A percentile compares a stretch with the other conserved stretches of the same genome.
Evolutionary conservation across 2,329 filamentous ascomycete species (phyloP).

Genomic region (Fusarium agapanthi): DNA sequence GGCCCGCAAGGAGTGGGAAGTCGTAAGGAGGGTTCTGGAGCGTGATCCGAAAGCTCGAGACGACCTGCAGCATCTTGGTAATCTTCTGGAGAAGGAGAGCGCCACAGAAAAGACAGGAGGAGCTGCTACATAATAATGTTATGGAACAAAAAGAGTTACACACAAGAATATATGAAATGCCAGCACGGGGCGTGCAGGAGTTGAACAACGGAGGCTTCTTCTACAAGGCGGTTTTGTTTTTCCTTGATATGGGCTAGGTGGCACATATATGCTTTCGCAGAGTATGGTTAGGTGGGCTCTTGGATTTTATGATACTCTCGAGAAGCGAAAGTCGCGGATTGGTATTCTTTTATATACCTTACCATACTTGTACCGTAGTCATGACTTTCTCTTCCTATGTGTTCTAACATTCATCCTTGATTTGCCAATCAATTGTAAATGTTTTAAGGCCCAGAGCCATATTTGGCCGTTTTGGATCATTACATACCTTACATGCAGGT

Average conservation of each 20-base stretch:
- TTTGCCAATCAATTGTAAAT: background rate
- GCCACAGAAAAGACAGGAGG: conserved; percentile 31
- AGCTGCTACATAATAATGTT: conserved; percentile 10
- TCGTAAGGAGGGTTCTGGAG: conserved; percentile 75
- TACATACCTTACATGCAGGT: background rate
- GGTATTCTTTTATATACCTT: background rate
- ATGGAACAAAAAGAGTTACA: background rate
- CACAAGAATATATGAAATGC: background rate
- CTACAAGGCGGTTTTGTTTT: background rate
- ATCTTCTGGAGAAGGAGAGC: conserved; percentile 62
- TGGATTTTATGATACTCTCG: conserved; percentile 22
- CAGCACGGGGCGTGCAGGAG: conserved; percentile 14
- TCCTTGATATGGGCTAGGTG: background rate
- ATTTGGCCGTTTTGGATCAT: background rate
- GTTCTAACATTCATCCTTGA: background rate
- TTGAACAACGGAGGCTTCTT: background rate
- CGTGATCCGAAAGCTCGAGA: conserved; percentile 71
- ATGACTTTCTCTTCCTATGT: background rate
- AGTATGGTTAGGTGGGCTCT: conserved; percentile 4
- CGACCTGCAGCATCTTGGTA: conserved; percentile 66
- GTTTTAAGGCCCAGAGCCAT: background rate
- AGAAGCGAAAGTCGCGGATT: background rate
- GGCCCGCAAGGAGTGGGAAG: conserved; percentile 75
- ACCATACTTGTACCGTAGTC: background rate
- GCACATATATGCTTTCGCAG: background rate